Evolutionary conservation across 2,329 filamentous ascomycete species (phyloP), one percentile per base, ranked within the genome.

Genomic region (Annulohypoxylon truncatum): DNA sequence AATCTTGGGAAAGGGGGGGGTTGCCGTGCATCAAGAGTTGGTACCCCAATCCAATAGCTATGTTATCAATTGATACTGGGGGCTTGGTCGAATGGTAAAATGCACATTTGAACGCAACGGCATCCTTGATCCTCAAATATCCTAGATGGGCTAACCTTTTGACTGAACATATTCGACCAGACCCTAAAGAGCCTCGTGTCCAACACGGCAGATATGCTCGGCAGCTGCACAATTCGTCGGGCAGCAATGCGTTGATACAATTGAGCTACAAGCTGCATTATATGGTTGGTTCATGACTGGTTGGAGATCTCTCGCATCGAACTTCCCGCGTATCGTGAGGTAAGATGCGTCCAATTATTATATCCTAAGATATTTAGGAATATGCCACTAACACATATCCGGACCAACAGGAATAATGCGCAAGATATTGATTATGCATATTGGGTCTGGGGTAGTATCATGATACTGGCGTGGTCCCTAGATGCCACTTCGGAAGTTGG

Each of bases 131-230:
- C 29, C 18, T 24, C 3, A 15, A 12, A 22, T n/a, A n/a, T 48
- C 47, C 9, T 2, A 26, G 24, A 10, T 40, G 28, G 42, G 15
- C 22, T 18, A 6, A 1, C 26, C 31, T 59, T 22, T 38, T 18
- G 24, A 13, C 26, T 12, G 47, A 9, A 29, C 18, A 22, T 26
- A n/a, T n/a, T n/a, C n/a, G n/a, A n/a, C n/a, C n/a, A n/a, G n/a
- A 22, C 13, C 28, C 53, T 42, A 50, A 51, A 64, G 59, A 64
- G 64, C 59, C 55, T 64, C 64, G 61, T 44, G 2, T n/a, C n/a
- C 4, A 35, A 35, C 18, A 9, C 13, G 5, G 13, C 4, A 15
- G 28, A 12, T 52, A 15, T 26, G 20, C 1, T 47, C 64, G 64
- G 64, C 60, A 64, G 5, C 29, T 55, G 29, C 7, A 18, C 35